Evolutionary conservation across 2,329 filamentous ascomycete species (phyloP), one percentile per base, ranked within the genome.

Genomic region (Talaromyces sp.): DNA sequence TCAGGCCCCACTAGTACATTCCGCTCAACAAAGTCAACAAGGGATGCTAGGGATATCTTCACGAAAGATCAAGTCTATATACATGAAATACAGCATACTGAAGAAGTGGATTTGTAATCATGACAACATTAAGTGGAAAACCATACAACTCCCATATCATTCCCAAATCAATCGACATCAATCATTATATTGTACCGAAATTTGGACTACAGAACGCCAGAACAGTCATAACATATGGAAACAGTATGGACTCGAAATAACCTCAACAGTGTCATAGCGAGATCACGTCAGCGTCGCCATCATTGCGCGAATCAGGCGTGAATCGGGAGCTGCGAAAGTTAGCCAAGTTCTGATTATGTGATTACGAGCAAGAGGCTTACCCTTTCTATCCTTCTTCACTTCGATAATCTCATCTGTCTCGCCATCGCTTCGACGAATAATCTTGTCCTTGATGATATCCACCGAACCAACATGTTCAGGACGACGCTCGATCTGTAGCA

Each of bases 351-450:
- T 62, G 37, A 62, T 65, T 31, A 6, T 31, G 27, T 31, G 27
- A 6, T 69, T 54, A 68, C 68, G 63, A 79, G 70, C 68, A 76
- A 67, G 64, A 70, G 95, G 88, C 90, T 89, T 95, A 96, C 93
- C 93, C 93, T 91, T 95, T 84, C 90, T 90, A 81, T 97, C 92
- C 83, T 90, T 92, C 81, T 92, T 90, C 72, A 97, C 87, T 67
- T 83, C 79, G 4, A 81, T 72, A 6, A 88, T 78, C 66, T 87
- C 85, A 60, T 83, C 79, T 45, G 78, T 77, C 70, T 83, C 72
- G 71, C 81, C 69, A 45, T 71, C 67, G 39, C 74, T 68, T 48
- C 75, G 74, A 66, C 78, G 74, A 19, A 77, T 72, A 43, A 75
- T 68, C n/a, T 72, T 75, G 22, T 73, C 69, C 22, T 70, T 72